These are phyloP conservation scores for Capronia coronata DNA, from an alignment of 2,329 filamentous ascomycete species.

Conservation along the genomic window DNA sequence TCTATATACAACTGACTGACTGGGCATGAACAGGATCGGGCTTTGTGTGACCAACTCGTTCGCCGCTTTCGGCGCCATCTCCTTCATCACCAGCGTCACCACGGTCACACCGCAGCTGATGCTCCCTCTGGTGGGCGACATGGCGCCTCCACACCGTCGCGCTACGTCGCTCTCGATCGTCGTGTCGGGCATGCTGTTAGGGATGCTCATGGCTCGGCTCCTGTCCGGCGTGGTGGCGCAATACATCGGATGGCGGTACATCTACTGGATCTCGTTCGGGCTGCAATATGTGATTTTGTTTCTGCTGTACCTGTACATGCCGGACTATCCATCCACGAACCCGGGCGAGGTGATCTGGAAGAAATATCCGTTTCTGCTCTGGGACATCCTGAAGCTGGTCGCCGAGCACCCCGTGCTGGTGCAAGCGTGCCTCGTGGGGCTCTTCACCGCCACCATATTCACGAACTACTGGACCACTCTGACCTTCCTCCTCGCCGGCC, in stretches of 20 bases:
- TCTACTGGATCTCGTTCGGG: conserved; percentile 72
- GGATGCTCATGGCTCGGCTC: conserved; percentile 68
- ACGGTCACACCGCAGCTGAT: conserved; percentile 75
- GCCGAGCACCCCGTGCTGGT: conserved; percentile 61
- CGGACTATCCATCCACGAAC: conserved; percentile 72
- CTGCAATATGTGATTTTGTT: conserved; percentile 62
- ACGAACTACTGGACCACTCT: conserved; percentile 68
- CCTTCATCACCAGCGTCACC: conserved; percentile 65
- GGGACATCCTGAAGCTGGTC: conserved; percentile 58
- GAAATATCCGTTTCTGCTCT: conserved; percentile 47
- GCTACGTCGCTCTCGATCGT: conserved; percentile 67
- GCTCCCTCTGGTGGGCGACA: conserved; percentile 73
- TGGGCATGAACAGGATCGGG: conserved; percentile 43
- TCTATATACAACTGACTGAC: background rate
- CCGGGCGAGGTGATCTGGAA: conserved; percentile 41
- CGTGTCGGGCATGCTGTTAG: conserved; percentile 66
- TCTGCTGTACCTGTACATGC: conserved; percentile 66
- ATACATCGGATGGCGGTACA: conserved; percentile 66
- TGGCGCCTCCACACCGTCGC: conserved; percentile 62
- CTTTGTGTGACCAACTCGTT: conserved; percentile 64
- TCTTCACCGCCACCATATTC: conserved; percentile 56
- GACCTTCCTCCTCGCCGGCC: conserved; percentile 68
- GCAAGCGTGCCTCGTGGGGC: conserved; percentile 61
- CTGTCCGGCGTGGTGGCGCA: conserved; percentile 69
- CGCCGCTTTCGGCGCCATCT: conserved; percentile 60